Base-by-base conservation (phyloP, 2,329 filamentous ascomycete genomes). In the Coniochaeta sp. region DNA sequence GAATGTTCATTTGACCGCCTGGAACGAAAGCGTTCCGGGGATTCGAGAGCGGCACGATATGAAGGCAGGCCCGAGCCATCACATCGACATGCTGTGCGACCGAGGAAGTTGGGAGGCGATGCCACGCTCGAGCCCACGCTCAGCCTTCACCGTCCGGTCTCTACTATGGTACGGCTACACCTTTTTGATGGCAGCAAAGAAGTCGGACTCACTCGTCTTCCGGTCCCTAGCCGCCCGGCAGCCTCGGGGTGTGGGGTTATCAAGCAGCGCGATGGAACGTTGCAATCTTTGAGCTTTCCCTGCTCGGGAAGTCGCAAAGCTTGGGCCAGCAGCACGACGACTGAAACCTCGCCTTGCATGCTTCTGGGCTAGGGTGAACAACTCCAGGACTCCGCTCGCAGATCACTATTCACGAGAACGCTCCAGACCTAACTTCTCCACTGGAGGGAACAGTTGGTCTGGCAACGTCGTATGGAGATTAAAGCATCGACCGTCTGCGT, bases 181-280 rank as follows among this genome's bases (percentile, higher is more conserved):
- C 22, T 47, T 32, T 58, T 32, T n/a, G n/a, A n/a, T n/a, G n/a
- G n/a, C n/a, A n/a, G n/a, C n/a, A n/a, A n/a, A n/a, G n/a, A n/a
- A n/a, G n/a, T n/a, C n/a, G n/a, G n/a, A n/a, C n/a, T n/a, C n/a
- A n/a, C n/a, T n/a, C n/a, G n/a, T n/a, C n/a, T 9, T 40, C 9
- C 16, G 4, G 3, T 40, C 28, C 57, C 28, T 17, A 47, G 28
- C 34, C 50, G 28, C 16, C 57, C 22, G 24, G 36, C 38, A 24
- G 22, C 40, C n/a, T 32, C 38, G 44, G 22, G 32, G 40, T 22
- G 42, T 47, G 40, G 17, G 57, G 6, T 30, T 52, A 52, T 52
- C 47, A 28, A 9, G 17, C 10, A 10, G n/a, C n/a, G 22, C 42
- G 58, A 65, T 67, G 65, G 62, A 65, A 67, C 66, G 66, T 67